Percentiles rank a stretch among this genome's conserved stretches.
Evolutionary conservation across 495 filamentous ascomycete genomes (phyloP).

Genomic region (Xylaria cubensis): DNA sequence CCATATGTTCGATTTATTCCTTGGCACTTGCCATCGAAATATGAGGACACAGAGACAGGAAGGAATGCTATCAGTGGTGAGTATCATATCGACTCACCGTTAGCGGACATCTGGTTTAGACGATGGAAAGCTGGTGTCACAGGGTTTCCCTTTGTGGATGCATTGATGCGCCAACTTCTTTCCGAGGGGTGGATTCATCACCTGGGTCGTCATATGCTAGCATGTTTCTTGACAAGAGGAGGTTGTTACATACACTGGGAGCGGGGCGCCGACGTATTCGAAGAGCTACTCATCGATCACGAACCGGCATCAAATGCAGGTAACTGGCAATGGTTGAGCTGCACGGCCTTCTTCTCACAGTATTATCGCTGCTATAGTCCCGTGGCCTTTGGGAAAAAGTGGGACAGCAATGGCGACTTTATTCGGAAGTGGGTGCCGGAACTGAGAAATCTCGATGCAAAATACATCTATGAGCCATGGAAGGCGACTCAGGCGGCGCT

Average conservation of each 20-base stretch:
- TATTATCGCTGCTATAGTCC: conserved; percentile 73
- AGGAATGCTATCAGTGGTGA: conserved; percentile 50
- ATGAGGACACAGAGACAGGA: conserved; percentile 43
- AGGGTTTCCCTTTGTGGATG: conserved; percentile 78
- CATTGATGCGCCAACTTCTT: conserved; percentile 74
- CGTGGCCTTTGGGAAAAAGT: conserved; percentile 70
- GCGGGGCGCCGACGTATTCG: conserved; percentile 74
- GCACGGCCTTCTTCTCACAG: conserved; percentile 70
- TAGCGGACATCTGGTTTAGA: conserved; percentile 66
- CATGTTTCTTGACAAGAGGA: conserved; percentile 74
- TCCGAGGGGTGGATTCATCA: conserved; percentile 78
- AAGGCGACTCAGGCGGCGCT: conserved; percentile 67
- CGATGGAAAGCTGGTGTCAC: conserved; percentile 70
- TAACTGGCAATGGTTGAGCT: conserved; percentile 80
- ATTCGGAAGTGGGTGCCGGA: conserved; percentile 69
- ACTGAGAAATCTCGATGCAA: conserved; percentile 61
- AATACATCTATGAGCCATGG: conserved; percentile 79
- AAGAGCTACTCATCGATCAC: conserved; percentile 74
- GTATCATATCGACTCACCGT: conserved; percentile 61
- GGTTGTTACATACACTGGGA: conserved; percentile 79
- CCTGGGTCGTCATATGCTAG: conserved; percentile 72
- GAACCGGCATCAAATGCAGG: conserved; percentile 72
- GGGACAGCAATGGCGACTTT: conserved; percentile 67
- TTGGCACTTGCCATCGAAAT: conserved; percentile 70
- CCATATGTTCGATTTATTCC: conserved; percentile 68